phyloP scores from a whole-genome alignment of 345 rosid genomes.

The Schrenkiella parvula region DNA sequence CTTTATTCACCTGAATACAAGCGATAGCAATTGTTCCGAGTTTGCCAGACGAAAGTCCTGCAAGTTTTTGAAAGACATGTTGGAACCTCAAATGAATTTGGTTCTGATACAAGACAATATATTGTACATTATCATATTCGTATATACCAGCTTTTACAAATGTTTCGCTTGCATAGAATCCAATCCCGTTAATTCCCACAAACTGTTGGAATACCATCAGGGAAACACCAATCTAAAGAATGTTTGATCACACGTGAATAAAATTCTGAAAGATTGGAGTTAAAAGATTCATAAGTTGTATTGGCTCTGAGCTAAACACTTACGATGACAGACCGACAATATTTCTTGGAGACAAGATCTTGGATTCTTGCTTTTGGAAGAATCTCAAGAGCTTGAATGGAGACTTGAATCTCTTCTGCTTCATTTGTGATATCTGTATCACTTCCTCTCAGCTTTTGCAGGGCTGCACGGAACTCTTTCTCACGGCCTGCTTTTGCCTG shows the following conservation, averaged over 20 bases:
- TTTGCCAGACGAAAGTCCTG: slow-evolving; percentile 75
- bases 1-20: slow-evolving; percentile 56
- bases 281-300: background rate
- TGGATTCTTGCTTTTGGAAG: slow-evolving; percentile 61
- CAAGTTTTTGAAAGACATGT: background rate
- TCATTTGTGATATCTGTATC: slow-evolving; percentile 59
- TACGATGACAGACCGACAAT: slow-evolving; percentile 63
- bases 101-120: background rate
- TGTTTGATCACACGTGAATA: background rate
- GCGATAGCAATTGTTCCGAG: slow-evolving; percentile 80
- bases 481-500: slow-evolving; percentile 73
- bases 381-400: slow-evolving; percentile 48
- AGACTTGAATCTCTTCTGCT: slow-evolving; percentile 71
- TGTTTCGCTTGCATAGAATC: slow-evolving; percentile 83
- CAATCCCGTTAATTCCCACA: slow-evolving; percentile 75
- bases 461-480: slow-evolving; percentile 60
- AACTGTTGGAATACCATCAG: slow-evolving; percentile 88
- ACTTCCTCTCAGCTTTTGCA: slow-evolving; percentile 65
- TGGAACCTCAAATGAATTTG: background rate
- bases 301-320: slow-evolving; percentile 37
- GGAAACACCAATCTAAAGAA: slow-evolving; percentile 71
- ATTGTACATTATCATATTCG: background rate
- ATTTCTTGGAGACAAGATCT: slow-evolving; percentile 61
- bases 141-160: slow-evolving; percentile 75
- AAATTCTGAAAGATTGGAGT: background rate